phyloP scores from a whole-genome alignment of 1,284 basidiomycete species.

The Malassezia psittaci region DNA sequence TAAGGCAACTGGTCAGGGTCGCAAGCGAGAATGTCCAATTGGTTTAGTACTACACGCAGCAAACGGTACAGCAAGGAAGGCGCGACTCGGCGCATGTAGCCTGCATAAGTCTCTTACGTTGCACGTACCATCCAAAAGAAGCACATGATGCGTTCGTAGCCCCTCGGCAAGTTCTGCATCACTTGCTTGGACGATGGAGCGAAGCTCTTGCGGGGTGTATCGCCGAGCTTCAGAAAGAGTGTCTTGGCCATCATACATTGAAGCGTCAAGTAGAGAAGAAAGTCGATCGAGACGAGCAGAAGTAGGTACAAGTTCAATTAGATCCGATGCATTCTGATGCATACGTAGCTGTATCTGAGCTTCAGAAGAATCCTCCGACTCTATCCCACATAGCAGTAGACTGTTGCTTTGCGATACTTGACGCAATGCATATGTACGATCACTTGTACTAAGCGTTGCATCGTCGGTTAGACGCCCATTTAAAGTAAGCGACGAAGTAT shows the following conservation, averaged over 20 bases:
- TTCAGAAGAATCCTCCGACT: background rate
- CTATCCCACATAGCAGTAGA: slow-evolving; percentile 31
- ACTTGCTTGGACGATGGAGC: slow-evolving; percentile 38
- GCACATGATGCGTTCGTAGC: slow-evolving; percentile 22
- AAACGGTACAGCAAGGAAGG: slow-evolving; percentile 19
- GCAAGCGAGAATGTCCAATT: slow-evolving; percentile 32
- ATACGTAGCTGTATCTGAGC: slow-evolving; percentile 17
- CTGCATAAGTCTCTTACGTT: background rate
- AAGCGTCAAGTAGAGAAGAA: slow-evolving; percentile 23
- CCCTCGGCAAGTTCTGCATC: slow-evolving; percentile 28
- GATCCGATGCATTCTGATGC: slow-evolving; percentile 27
- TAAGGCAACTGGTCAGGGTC: slow-evolving; percentile 26
- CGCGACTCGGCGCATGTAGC: slow-evolving; percentile 29
- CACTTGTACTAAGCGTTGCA: slow-evolving; percentile 34
- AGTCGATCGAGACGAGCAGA: slow-evolving; percentile 31
- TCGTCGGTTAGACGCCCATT: slow-evolving; percentile 38
- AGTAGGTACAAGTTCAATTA: slow-evolving; percentile 33
- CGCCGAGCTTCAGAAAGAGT: slow-evolving; percentile 5
- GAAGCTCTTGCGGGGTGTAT: slow-evolving; percentile 36
- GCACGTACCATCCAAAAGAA: slow-evolving; percentile 31
- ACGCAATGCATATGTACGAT: slow-evolving; percentile 33
- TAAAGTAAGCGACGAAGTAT: slow-evolving; percentile 24
- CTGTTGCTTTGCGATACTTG: slow-evolving; percentile 40
- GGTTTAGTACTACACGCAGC: slow-evolving; percentile 26
- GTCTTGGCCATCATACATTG: slow-evolving; percentile 27